Evolutionary conservation across 2,329 filamentous ascomycete genomes (phyloP), one percentile per base, ranked within the genome.

Genomic region (Allantophomopsis lycopodina): DNA sequence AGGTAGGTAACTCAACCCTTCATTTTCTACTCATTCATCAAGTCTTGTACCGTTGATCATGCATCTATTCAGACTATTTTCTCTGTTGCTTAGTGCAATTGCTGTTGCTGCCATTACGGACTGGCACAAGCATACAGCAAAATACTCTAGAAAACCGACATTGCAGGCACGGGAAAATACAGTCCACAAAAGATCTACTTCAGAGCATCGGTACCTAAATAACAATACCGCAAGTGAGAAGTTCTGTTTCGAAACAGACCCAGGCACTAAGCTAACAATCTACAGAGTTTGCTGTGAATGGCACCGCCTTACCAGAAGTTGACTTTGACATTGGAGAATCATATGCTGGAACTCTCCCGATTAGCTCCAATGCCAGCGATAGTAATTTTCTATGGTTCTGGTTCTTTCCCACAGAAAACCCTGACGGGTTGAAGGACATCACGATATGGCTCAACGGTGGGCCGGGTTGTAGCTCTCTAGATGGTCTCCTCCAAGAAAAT

Each of bases 371-470:
- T 46, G 40, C 58, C 8, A 65, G 69, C 43, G 62, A 66, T 30
- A 59, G 60, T 0, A 58, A 60, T 13, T 52, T 63, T 46, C 52
- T 70, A n/a, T 71, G 63, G 55, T 71, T 72, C 51, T 71, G 40
- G 40, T 42, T 42, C 16, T 42, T 42, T 23, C 40, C 40, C 3
- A 39, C 40, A 2, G 23, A 15, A 14, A 42, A 42, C 28, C 7
- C 17, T 4, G 20, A 32, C 14, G 36, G 49, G 1, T 50, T 52
- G 1, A 54, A 66, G 23, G 63, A 67, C 38, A 49, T 67, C 15
- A 57, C 60, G 0, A 62, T 69, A 20, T 69, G 56, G 56, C 44
- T 61, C 17, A 72, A 71, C 46, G 68, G 68, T 21, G 68, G 68
- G 4, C 68, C 67, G 14, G 66, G 68, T 13, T 70, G 66, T 46